These are phyloP conservation scores for Ceratocystis colombiana DNA, from an alignment of 2,329 filamentous ascomycete species.

Conservation along the genomic window DNA sequence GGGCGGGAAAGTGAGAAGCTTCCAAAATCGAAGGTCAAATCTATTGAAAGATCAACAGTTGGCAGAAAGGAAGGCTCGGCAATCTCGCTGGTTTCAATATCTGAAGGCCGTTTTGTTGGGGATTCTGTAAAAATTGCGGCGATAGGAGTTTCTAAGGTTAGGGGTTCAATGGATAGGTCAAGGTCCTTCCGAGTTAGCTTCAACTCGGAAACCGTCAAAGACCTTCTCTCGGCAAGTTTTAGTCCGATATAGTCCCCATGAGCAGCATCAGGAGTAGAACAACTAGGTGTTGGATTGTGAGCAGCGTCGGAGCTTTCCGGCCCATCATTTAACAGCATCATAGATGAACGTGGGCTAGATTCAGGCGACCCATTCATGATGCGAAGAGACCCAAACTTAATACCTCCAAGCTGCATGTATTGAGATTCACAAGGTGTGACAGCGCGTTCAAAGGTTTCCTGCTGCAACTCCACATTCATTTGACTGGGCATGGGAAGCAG, in stretches of 20 bases:
- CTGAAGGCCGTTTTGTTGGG: not conserved
- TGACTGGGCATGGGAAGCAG: conserved; percentile 10
- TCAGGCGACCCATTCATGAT: conserved; percentile 52
- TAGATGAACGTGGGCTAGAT: conserved; percentile 34
- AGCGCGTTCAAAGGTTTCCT: conserved; percentile 29
- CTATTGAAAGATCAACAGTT: conserved; percentile 12
- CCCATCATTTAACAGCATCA: conserved; percentile 27
- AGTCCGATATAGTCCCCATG: not conserved
- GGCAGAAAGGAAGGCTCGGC: not conserved
- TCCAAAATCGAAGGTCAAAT: conserved; percentile 28
- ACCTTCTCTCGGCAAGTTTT: not conserved
- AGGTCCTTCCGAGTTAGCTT: not conserved
- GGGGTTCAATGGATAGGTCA: not conserved
- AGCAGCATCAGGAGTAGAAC: not conserved
- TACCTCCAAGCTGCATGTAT: conserved; percentile 52
- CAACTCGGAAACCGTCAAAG: conserved; percentile 18
- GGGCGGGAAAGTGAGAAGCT: conserved; percentile 32
- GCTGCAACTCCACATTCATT: conserved; percentile 27
- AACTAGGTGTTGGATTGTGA: not conserved
- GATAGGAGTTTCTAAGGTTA: conserved; percentile 9
- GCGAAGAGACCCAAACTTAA: conserved; percentile 51
- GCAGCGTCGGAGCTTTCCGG: not conserved
- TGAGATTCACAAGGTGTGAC: conserved; percentile 42
- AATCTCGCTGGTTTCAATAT: not conserved
- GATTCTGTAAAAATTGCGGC: conserved; percentile 12